phyloP scores from a whole-genome alignment of 2,329 filamentous ascomycete genomes.

The Curvularia sp. region DNA sequence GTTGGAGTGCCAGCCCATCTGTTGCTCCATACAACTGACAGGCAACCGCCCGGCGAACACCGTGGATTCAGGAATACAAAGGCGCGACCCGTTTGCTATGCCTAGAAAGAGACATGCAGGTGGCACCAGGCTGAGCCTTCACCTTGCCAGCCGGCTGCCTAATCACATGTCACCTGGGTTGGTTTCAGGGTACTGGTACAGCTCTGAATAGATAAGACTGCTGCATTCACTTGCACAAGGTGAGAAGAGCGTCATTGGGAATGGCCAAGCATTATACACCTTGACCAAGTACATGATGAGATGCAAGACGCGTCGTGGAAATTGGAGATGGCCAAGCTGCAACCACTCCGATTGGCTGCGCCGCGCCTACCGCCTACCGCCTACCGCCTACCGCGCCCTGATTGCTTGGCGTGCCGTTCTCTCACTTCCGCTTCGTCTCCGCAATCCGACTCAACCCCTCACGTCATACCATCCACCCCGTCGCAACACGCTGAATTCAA shows the following conservation, averaged over 20 bases:
- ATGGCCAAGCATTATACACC: neutral
- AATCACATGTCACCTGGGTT: neutral
- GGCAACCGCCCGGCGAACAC: neutral
- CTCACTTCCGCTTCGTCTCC: conserved; percentile 29
- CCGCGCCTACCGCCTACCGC: conserved; percentile 1
- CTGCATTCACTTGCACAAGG: neutral
- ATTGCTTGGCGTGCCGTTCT: conserved; percentile 22
- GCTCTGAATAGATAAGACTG: neutral
- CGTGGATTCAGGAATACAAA: neutral
- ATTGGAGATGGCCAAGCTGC: neutral
- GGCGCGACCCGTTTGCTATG: neutral
- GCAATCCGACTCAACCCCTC: conserved; percentile 16
- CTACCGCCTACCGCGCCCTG: conserved; percentile 2
- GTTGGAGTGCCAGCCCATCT: neutral
- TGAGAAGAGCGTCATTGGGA: neutral
- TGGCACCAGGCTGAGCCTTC: neutral
- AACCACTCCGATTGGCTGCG: conserved; percentile 1
- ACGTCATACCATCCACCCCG: conserved; percentile 14
- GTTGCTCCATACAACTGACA: neutral
- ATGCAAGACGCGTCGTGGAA: neutral
- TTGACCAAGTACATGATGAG: neutral
- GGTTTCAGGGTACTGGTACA: neutral
- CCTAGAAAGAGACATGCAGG: neutral
- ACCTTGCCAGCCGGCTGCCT: neutral
- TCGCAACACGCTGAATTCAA: conserved; percentile 12